These are phyloP conservation scores for Irpex rosettiformis DNA, from an alignment of 1,284 basidiomycete genomes.

Conservation along the genomic window DNA sequence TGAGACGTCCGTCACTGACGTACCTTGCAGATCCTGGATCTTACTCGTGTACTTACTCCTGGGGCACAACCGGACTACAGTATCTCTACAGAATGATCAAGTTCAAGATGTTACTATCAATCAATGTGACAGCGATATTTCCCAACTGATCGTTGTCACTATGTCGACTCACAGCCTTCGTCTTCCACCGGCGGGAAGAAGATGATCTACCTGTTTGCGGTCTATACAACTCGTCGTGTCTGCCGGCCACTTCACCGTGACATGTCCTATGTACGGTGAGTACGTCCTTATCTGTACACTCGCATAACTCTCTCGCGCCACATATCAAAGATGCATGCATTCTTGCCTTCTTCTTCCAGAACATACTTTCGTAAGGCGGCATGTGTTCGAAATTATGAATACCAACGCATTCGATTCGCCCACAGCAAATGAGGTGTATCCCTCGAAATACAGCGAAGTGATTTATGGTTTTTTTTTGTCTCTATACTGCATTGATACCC, in stretches of 20 bases:
- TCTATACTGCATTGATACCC: neutral
- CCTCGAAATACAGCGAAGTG: neutral
- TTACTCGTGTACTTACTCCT: neutral
- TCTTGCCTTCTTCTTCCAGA: neutral
- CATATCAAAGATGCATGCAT: neutral
- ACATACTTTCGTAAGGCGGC: neutral
- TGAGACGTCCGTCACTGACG: neutral
- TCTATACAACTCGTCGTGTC: neutral
- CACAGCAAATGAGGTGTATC: neutral
- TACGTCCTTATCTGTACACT: neutral
- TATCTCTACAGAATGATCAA: neutral
- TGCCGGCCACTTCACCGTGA: neutral
- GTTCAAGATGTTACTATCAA: neutral
- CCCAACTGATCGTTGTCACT: neutral
- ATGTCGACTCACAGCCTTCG: neutral
- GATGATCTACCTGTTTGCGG: neutral
- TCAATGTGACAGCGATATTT: neutral
- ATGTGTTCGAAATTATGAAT: neutral
- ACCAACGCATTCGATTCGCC: neutral
- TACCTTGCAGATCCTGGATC: constrained; percentile 5
- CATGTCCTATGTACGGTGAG: neutral
- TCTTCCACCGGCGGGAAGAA: neutral
- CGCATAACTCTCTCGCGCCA: neutral
- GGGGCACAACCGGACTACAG: no score
- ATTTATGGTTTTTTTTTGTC: neutral